Conservation (phyloP, 768 basidiomycete species). For the Hebeloma cylindrosporum region DNA sequence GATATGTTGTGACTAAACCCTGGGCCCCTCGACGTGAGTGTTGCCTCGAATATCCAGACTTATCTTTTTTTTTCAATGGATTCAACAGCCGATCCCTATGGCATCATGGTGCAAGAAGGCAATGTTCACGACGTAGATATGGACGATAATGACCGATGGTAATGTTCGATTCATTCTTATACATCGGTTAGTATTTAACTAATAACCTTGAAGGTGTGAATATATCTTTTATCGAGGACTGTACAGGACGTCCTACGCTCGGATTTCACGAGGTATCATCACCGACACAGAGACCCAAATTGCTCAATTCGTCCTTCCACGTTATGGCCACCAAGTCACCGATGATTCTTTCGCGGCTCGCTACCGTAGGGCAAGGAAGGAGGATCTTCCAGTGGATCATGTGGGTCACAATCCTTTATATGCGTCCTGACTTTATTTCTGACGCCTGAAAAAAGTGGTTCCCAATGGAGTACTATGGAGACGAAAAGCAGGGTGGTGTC, state of each 20-base stretch:
- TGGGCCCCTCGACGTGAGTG: conserved; percentile 60
- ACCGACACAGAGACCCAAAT: conserved; percentile 92
- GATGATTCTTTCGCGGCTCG: conserved; percentile 63
- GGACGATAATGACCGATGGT: conserved; percentile 73
- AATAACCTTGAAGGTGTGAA: conserved; percentile 64
- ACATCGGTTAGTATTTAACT: neutral
- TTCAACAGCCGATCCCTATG: conserved; percentile 66
- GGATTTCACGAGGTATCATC: conserved; percentile 78
- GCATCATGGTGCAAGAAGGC: conserved; percentile 76
- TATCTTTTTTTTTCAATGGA: neutral
- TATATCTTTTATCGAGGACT: conserved; percentile 85
- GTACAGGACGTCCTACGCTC: conserved; percentile 78
- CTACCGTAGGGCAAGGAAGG: conserved; percentile 67
- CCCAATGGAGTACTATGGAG: conserved; percentile 67
- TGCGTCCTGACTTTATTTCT: neutral
- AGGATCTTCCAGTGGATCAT: conserved; percentile 62
- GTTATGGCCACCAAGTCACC: conserved; percentile 47
- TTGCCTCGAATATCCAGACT: neutral
- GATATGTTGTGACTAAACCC: conserved; percentile 77
- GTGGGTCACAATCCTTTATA: conserved; percentile 36
- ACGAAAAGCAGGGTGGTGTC: conserved; percentile 52
- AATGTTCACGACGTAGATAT: conserved; percentile 77
- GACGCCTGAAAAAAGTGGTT: conserved; percentile 57
- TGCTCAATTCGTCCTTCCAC: conserved; percentile 79
- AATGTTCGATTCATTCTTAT: neutral